Percentiles rank a stretch among this genome's conserved stretches.
phyloP scores from a whole-genome alignment of 495 filamentous ascomycete genomes.

The Penicillium steckii region DNA sequence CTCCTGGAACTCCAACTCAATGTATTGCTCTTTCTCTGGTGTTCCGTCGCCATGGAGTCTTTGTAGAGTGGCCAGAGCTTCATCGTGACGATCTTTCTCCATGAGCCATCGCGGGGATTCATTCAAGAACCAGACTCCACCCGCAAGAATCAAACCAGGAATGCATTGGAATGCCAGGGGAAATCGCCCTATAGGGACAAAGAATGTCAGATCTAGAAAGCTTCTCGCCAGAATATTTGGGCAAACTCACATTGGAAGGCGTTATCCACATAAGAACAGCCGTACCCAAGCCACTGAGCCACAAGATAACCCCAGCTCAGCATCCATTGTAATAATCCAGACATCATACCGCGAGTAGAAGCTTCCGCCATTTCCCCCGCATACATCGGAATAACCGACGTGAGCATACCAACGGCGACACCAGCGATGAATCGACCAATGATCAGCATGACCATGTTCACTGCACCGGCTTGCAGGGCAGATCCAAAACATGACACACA shows the following conservation, averaged over 20 bases:
- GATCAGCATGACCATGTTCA: constrained; percentile 48
- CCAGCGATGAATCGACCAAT: constrained; percentile 47
- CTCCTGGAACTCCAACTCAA: constrained; percentile 28
- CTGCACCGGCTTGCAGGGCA: constrained; percentile 43
- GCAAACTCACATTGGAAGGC: constrained; percentile 38
- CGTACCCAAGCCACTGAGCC: constrained; percentile 49
- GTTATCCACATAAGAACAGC: constrained; percentile 42
- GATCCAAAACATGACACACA: constrained; percentile 41
- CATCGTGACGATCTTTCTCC: constrained; percentile 61
- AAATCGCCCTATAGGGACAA: constrained; percentile 34
- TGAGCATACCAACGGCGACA: constrained; percentile 45
- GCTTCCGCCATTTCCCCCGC: constrained; percentile 28
- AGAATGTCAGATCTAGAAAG: background rate
- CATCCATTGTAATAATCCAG: constrained; percentile 37
- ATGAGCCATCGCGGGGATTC: constrained; percentile 60
- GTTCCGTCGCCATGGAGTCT: constrained; percentile 13
- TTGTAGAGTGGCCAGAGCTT: constrained; percentile 41
- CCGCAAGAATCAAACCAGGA: constrained; percentile 42
- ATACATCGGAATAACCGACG: constrained; percentile 45
- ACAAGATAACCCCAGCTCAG: constrained; percentile 44
- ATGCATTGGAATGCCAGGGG: constrained; percentile 53
- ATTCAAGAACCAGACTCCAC: constrained; percentile 57
- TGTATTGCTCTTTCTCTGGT: constrained; percentile 12
- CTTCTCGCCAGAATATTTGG: background rate
- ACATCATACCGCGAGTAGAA: constrained; percentile 17